Evolutionary conservation across 495 filamentous ascomycete genomes (phyloP), one percentile per base, ranked within the genome.

Genomic region (Hypoxylon fragiforme): DNA sequence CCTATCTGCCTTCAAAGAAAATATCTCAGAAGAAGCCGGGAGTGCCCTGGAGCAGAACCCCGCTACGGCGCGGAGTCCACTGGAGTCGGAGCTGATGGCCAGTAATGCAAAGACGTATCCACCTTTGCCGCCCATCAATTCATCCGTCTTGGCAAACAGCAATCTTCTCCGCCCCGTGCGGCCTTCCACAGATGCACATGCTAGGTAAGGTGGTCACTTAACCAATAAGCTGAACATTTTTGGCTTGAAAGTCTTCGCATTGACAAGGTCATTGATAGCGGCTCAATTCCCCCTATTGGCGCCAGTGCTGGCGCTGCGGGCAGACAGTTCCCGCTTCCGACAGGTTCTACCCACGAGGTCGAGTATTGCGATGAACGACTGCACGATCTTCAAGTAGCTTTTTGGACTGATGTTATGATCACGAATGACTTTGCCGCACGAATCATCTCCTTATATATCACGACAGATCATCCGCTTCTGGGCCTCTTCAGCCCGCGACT

Each of bases 341-440:
- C 31, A 48, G 37, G 31, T 37, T 21, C 44, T 2, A 15, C 30
- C 16, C 36, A 48, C 18, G 43, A 42, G 13, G 37, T 48, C 9
- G 11, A 18, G 3, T 64, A 60, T 44, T 65, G 49, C 44, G 65
- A 68, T 41, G 43, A 60, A 37, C 58, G 62, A 11, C 65, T 68
- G 16, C 21, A 18, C 16, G 7, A 49, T 8, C 24, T 65, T 11
- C 43, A 64, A 15, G 55, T 61, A 8, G 16, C 11, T 9, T 46
- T 48, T 8, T 68, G 65, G 65, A 68, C 58, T 1, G 21, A 55
- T 7, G 37, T 60, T 1, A 8, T 24, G 1, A 43, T 65, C 18
- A 20, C 37, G 6, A 50, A 52, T 26, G 51, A 57, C 1, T 46
- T 63, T 8, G 54, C 59, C 14, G 65, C 62, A 5, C 42, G 40